phyloP scores from a whole-genome alignment of 805 yeast genomes.

The Candida parachauliodes region DNA sequence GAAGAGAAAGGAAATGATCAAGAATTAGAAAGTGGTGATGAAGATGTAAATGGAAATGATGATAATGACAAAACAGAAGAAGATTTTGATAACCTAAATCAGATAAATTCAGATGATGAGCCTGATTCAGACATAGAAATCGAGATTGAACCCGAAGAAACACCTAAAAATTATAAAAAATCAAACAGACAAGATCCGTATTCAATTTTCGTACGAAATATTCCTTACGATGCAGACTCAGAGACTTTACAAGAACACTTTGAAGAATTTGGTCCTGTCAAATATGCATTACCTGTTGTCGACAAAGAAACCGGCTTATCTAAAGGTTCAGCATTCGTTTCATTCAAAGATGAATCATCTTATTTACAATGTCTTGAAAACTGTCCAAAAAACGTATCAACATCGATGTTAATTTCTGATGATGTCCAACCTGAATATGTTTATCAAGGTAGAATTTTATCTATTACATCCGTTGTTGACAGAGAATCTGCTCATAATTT shows the following conservation, averaged over 20 bases:
- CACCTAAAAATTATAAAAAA: constrained; percentile 29
- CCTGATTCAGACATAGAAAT: constrained; percentile 26
- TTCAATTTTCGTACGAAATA: constrained; percentile 83
- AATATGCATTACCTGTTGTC: constrained; percentile 89
- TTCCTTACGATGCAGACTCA: constrained; percentile 90
- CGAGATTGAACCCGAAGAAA: constrained; percentile 19
- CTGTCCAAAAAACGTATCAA: constrained; percentile 63
- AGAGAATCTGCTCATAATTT: constrained; percentile 75
- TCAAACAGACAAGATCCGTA: constrained; percentile 63
- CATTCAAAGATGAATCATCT: constrained; percentile 61
- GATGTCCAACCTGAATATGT: constrained; percentile 89
- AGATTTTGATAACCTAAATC: constrained; percentile 26
- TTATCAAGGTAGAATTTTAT: constrained; percentile 85
- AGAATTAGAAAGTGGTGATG: constrained; percentile 26
- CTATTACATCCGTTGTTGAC: constrained; percentile 81
- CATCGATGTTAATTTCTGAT: constrained; percentile 79
- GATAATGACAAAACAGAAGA: constrained; percentile 22
- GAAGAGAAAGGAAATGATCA: constrained; percentile 32
- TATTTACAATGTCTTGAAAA: constrained; percentile 65
- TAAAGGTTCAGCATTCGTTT: constrained; percentile 93
- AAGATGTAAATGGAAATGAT: constrained; percentile 30
- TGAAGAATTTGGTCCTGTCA: constrained; percentile 74
- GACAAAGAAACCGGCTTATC: constrained; percentile 85
- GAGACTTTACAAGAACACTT: constrained; percentile 80
- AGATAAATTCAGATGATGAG: constrained; percentile 31